Conservation (phyloP, 225 moss, liverwort and hornwort genomes). For the Physcomitrellopsis africana region DNA sequence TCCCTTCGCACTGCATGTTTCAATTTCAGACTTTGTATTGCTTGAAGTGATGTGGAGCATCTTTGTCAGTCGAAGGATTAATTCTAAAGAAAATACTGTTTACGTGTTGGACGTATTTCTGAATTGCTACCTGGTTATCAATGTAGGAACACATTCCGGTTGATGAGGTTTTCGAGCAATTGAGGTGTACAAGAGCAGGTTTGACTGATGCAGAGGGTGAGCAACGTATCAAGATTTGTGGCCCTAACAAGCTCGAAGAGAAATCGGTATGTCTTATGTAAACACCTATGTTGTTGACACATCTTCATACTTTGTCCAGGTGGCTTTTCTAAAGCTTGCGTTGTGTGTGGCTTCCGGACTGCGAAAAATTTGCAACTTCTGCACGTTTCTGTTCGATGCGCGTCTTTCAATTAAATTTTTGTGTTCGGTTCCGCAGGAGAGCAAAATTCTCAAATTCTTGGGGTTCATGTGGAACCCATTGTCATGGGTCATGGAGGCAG, state of each 20-base stretch:
- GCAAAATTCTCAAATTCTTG: slow-evolving; percentile 62
- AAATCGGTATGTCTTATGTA: slow-evolving; percentile 55
- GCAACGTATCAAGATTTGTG: slow-evolving; percentile 67
- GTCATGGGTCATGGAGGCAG: slow-evolving; percentile 76
- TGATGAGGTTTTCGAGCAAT: slow-evolving; percentile 80
- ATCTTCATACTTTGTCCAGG: background rate
- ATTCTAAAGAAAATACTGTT: background rate
- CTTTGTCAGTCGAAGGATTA: background rate
- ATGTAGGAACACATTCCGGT: slow-evolving; percentile 80
- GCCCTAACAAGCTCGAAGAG: slow-evolving; percentile 84
- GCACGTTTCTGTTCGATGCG: background rate
- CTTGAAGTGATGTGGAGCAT: background rate
- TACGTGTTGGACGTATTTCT: background rate
- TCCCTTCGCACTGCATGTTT: background rate
- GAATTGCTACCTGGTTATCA: slow-evolving; percentile 8
- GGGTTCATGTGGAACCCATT: slow-evolving; percentile 74
- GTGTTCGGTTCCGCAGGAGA: slow-evolving; percentile 43
- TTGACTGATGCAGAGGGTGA: slow-evolving; percentile 69
- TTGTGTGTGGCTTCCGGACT: slow-evolving; percentile 4
- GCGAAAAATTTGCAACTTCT: background rate
- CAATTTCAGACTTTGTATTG: background rate
- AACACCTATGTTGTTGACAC: background rate
- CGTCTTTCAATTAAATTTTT: background rate
- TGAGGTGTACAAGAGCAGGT: slow-evolving; percentile 75
- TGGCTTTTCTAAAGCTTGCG: background rate